Evolutionary conservation across 805 yeast species (phyloP), one percentile per base, ranked within the genome.

Genomic region (Barnettozyma vustinii): DNA sequence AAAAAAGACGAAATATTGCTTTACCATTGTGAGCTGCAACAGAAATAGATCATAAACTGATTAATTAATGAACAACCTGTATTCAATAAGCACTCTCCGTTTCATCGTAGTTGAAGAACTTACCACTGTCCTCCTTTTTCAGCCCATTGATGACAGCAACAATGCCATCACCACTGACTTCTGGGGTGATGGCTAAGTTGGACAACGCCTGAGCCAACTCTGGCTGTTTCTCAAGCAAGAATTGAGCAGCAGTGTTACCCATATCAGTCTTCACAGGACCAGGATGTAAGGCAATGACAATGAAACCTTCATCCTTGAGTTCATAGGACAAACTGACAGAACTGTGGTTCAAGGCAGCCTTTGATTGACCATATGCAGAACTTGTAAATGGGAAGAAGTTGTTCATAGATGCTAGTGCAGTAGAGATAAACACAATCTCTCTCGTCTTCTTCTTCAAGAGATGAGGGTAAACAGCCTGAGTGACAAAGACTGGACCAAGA

Each of bases 341-440:
- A 13, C 25, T 21, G n/a, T 36, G 36, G 26, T 44, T 37, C 27
- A 44, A 27, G 9, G 42, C 42, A 21, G 42, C 25, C 27, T 39
- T 39, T 18, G 42, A 21, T n/a, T 7, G 15, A 15, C 42, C 42
- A 23, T 39, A 39, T 70, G 67, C 66, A n/a, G 63, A 54, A 16
- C 47, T 37, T 8, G 57, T 53, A 5, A 49, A 12, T 30, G 40
- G 55, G 1, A 26, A 53, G 15, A 39, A 42, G 8, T 27, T 37
- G 15, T 52, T 51, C 16, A 62, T 47, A n/a, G 64, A 58, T 3
- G 62, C 71, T 8, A 58, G 65, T 13, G 41, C 15, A 13, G 63
- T 53, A 12, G 71, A 58, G 7, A 64, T 45, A 44, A 63, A 63
- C 20, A 62, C 50, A n/a, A 67, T 42, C 47, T 64, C 54, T 51